Percentiles rank a stretch among this genome's conserved stretches.
Evolutionary conservation across 805 yeast species (phyloP).

Genomic region (Cyberlindnera euphorbiiphila): DNA sequence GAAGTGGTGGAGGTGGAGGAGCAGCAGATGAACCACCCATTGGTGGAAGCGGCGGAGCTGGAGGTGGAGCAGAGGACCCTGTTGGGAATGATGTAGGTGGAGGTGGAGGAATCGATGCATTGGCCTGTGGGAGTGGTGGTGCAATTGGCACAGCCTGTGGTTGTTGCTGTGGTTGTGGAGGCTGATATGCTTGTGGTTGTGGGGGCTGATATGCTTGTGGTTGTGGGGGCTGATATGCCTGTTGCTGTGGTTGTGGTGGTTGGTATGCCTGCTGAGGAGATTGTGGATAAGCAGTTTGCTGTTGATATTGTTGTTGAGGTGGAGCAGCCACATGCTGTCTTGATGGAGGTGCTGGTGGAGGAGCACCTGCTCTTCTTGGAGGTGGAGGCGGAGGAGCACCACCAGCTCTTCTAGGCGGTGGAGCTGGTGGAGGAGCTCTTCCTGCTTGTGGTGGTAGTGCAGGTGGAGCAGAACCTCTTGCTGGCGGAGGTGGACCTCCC

Average conservation of each 20-base stretch:
- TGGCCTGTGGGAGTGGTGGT: constrained; percentile 13
- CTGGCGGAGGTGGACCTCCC: constrained; percentile 10
- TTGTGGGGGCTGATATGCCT: constrained; percentile 2
- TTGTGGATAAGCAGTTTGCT: constrained; percentile 13
- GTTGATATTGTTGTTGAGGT: constrained; percentile 18
- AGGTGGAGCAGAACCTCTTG: constrained; percentile 15
- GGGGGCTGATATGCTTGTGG: constrained; percentile 14
- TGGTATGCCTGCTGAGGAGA: constrained; percentile 18
- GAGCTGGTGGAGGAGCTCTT: constrained; percentile 26
- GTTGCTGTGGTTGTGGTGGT: constrained; percentile 24
- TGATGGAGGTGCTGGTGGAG: constrained; percentile 24
- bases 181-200: constrained; percentile 12
- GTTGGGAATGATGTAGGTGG: constrained; percentile 2
- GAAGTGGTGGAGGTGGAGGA: constrained; percentile 20
- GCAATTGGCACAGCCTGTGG: constrained; percentile 13
- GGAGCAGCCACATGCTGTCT: constrained; percentile 8
- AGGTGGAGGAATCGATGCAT: constrained; percentile 1
- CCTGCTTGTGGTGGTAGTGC: constrained; percentile 18
- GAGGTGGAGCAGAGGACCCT: constrained; percentile 3
- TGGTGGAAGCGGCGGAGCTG: constrained; percentile 14
- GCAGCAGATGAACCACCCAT: constrained; percentile 13
- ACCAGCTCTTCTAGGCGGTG: constrained; percentile 22
- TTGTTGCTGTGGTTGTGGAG: constrained; percentile 17
- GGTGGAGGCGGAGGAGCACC: constrained; percentile 27
- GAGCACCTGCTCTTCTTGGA: constrained; percentile 19